These are phyloP conservation scores for Vitis riparia DNA, from an alignment of 164 flowering plant genomes.

Conservation along the genomic window DNA sequence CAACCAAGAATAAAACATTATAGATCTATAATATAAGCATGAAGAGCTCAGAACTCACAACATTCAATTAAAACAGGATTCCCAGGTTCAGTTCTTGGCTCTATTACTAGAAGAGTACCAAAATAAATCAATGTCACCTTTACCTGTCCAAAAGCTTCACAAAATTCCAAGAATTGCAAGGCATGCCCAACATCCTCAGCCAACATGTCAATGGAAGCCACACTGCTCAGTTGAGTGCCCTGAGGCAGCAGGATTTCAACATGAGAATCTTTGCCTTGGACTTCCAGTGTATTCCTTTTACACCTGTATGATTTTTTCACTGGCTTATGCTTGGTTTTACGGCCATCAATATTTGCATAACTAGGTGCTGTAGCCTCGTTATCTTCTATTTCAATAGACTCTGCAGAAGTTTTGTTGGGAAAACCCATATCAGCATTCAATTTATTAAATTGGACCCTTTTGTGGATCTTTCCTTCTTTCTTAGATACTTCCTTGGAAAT, in stretches of 20 bases:
- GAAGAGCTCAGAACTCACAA: background rate
- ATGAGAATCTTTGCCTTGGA: background rate
- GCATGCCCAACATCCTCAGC: constrained; percentile 61
- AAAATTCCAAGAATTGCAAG: constrained; percentile 68
- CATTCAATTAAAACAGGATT: background rate
- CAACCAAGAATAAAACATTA: background rate
- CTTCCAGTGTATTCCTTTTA: background rate
- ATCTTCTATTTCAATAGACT: background rate
- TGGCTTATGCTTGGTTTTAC: constrained; percentile 2
- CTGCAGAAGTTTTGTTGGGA: background rate
- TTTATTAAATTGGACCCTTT: background rate
- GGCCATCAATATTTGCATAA: background rate
- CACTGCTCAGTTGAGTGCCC: constrained; percentile 37
- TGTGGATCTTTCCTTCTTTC: constrained; percentile 6
- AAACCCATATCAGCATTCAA: background rate
- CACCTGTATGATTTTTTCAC: background rate
- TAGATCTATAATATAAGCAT: background rate
- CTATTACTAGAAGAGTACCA: background rate
- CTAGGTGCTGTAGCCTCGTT: background rate
- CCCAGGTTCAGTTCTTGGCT: background rate
- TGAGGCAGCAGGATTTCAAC: constrained; percentile 36
- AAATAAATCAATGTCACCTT: background rate
- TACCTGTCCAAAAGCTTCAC: constrained; percentile 63
- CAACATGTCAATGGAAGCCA: constrained; percentile 46
- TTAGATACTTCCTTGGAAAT: background rate